Conservation (phyloP, 2,329 filamentous ascomycete species). For the Epichloe gansuensis region DNA sequence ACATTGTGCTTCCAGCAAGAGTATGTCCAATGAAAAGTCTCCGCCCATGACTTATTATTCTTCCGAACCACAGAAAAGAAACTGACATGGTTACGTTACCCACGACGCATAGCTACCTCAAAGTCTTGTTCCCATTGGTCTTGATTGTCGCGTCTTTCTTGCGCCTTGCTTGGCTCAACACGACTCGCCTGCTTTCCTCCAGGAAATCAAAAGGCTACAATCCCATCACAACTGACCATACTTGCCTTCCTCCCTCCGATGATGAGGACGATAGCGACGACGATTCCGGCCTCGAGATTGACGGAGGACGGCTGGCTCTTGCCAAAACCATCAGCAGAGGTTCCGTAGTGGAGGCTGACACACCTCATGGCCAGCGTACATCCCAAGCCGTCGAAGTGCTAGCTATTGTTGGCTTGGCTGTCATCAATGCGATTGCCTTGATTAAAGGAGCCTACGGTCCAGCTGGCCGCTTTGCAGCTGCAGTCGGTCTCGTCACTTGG, state of each 20-base stretch:
- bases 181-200: conserved; percentile 40
- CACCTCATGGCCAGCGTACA: conserved; percentile 59
- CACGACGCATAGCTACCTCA: conserved; percentile 26
- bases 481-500: conserved; percentile 64
- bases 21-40: conserved; percentile 34
- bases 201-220: conserved; percentile 44
- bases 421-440: conserved; percentile 54
- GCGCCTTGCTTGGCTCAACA: conserved; percentile 47
- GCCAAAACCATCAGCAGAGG: conserved; percentile 49
- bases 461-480: conserved; percentile 45
- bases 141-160: conserved; percentile 59
- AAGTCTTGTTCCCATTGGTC: conserved; percentile 65
- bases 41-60: background rate
- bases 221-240: conserved; percentile 36
- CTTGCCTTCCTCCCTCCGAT: conserved; percentile 37
- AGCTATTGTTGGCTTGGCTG: conserved; percentile 60
- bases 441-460: conserved; percentile 46
- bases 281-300: conserved; percentile 42
- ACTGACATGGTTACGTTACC: background rate
- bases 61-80: background rate
- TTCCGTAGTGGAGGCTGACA: conserved; percentile 60
- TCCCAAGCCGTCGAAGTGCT: conserved; percentile 64
- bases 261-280: conserved; percentile 47
- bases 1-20: conserved; percentile 52
- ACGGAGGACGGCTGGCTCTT: conserved; percentile 44